These are phyloP conservation scores for Leccinum aurantiacum DNA, from an alignment of 768 basidiomycete species.

Conservation along the genomic window DNA sequence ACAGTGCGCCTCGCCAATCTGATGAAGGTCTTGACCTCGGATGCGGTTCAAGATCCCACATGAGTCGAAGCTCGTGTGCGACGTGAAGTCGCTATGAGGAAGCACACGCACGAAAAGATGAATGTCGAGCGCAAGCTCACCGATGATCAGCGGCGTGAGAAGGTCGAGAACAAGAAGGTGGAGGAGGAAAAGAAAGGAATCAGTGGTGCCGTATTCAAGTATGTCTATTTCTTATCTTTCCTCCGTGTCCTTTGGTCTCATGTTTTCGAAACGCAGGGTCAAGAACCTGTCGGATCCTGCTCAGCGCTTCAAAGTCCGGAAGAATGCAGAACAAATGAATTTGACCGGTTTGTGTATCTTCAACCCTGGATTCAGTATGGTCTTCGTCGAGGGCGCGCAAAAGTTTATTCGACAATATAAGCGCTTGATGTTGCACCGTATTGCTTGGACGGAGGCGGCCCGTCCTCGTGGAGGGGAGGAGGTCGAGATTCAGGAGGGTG, in stretches of 20 bases:
- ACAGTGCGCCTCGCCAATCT: constrained; percentile 90
- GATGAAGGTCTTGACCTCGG: constrained; percentile 96
- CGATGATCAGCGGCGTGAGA: constrained; percentile 86
- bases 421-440: constrained; percentile 80
- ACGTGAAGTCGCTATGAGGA: constrained; percentile 88
- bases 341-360: constrained; percentile 90
- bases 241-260: neutral
- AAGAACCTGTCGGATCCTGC: constrained; percentile 86
- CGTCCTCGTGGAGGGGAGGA: constrained; percentile 74
- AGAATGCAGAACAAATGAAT: constrained; percentile 91
- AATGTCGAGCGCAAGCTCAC: constrained; percentile 91
- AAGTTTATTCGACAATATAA: constrained; percentile 88
- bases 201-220: constrained; percentile 90
- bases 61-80: constrained; percentile 95
- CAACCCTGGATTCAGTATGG: constrained; percentile 84
- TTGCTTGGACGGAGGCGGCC: constrained; percentile 92
- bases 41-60: constrained; percentile 96
- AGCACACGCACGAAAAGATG: constrained; percentile 89
- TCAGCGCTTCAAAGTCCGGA: constrained; percentile 94
- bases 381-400: constrained; percentile 89
- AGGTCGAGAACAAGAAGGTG: constrained; percentile 78
- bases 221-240: constrained; percentile 31
- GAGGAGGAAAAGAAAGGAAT: constrained; percentile 88
- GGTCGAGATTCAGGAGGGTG: constrained; percentile 59
- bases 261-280: constrained; percentile 48